Conservation (phyloP, 495 filamentous ascomycete species). For the Opeltia flavorubescens region DNA sequence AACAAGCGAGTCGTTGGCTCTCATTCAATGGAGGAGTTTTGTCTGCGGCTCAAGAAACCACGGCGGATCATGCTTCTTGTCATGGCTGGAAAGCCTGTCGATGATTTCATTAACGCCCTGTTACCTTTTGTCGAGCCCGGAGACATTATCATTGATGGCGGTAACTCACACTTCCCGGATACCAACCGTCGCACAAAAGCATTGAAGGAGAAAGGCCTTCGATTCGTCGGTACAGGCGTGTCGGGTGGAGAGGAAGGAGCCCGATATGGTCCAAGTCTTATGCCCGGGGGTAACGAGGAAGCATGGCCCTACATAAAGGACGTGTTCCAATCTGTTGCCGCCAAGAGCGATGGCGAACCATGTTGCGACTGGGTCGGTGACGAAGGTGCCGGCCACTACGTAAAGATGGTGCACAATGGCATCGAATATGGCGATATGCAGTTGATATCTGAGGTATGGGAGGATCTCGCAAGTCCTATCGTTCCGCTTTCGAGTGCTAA, state of each 20-base stretch:
- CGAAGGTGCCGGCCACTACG: constrained; percentile 97
- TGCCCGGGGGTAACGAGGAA: constrained; percentile 96
- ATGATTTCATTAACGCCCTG: constrained; percentile 94
- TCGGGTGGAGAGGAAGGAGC: constrained; percentile 99
- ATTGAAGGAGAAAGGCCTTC: constrained; percentile 72
- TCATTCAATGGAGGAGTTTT: constrained; percentile 86
- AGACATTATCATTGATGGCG: constrained; percentile 98
- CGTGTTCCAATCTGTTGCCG: constrained; percentile 92
- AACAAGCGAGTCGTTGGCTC: constrained; percentile 80
- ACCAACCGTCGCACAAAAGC: constrained; percentile 90
- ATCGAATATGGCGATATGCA: constrained; percentile 99
- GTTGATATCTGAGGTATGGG: constrained; percentile 89
- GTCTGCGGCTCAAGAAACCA: constrained; percentile 88
- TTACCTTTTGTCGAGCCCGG: constrained; percentile 79
- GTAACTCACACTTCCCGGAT: constrained; percentile 98
- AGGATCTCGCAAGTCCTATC: not conserved
- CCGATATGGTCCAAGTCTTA: constrained; percentile 89
- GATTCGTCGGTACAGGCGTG: constrained; percentile 93
- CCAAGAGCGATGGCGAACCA: constrained; percentile 89
- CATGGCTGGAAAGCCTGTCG: constrained; percentile 93
- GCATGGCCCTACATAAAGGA: constrained; percentile 99
- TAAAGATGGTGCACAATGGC: constrained; percentile 99
- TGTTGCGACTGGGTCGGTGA: constrained; percentile 99
- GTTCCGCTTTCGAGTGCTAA: constrained; percentile 2
- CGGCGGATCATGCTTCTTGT: constrained; percentile 95